Evolutionary conservation across 2,329 filamentous ascomycete species (phyloP).

Genomic region (Trichoderma sp.): DNA sequence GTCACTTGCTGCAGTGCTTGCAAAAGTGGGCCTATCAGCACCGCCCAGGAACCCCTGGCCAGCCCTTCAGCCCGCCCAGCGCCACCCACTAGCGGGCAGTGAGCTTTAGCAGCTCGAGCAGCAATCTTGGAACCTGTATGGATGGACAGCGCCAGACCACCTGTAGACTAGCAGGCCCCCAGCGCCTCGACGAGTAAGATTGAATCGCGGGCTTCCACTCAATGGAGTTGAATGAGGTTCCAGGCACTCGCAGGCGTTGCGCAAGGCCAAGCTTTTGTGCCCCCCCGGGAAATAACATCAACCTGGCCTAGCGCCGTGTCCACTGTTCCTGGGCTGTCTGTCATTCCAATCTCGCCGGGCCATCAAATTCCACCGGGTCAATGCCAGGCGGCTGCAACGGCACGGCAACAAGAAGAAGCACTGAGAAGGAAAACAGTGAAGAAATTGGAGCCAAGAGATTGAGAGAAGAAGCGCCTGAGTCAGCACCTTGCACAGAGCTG

Average conservation of each 20-base stretch:
- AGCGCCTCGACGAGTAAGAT: neutral
- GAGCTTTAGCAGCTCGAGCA: neutral
- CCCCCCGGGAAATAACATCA: slow-evolving; percentile 5
- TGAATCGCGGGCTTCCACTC: too few relatives aligned
- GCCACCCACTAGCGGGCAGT: neutral
- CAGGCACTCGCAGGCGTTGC: neutral
- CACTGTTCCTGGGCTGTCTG: neutral
- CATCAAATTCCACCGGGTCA: slow-evolving; percentile 1
- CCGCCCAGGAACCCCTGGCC: neutral
- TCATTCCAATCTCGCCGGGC: slow-evolving; percentile 1
- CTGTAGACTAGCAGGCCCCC: neutral
- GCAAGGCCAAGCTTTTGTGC: neutral
- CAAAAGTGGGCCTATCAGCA: neutral
- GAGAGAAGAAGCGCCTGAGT: neutral
- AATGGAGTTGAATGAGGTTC: neutral
- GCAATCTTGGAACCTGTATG: neutral
- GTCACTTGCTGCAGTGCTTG: neutral
- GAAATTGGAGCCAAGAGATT: neutral
- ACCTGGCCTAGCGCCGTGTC: neutral
- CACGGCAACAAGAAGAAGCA: neutral
- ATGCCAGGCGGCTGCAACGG: neutral
- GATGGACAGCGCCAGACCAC: neutral
- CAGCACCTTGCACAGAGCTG: neutral
- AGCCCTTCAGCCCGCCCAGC: slow-evolving; percentile 11
- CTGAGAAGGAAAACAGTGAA: neutral